These are phyloP conservation scores for Dalbergia oliveri DNA, from an alignment of 306 rosid genomes.

Conservation along the genomic window DNA sequence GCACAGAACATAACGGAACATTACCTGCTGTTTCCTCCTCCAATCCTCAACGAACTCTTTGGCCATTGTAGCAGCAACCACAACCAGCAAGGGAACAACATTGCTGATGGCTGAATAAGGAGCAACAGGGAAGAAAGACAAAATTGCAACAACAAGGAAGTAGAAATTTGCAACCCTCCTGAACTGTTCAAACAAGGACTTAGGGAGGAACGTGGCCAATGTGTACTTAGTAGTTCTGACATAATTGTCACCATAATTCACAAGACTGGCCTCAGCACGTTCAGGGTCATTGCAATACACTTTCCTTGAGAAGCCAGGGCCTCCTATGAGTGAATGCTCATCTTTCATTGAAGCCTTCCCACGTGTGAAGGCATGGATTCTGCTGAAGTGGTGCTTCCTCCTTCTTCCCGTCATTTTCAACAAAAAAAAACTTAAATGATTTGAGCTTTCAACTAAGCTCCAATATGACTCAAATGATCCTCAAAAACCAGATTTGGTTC, in stretches of 20 bases:
- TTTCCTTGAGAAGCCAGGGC: constrained; percentile 93
- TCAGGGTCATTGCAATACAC: constrained; percentile 82
- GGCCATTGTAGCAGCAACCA: constrained; percentile 89
- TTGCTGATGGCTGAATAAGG: constrained; percentile 88
- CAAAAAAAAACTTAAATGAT: neutral
- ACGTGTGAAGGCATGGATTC: constrained; percentile 85
- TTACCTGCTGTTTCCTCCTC: constrained; percentile 87
- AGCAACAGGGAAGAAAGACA: constrained; percentile 81
- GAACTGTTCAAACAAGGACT: constrained; percentile 92
- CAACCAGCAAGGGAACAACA: constrained; percentile 81
- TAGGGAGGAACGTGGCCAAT: constrained; percentile 82
- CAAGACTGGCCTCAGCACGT: constrained; percentile 53
- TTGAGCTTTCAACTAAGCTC: constrained; percentile 17
- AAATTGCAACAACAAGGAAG: constrained; percentile 79
- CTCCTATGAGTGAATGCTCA: constrained; percentile 89
- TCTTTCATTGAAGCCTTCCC: constrained; percentile 74
- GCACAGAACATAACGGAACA: constrained; percentile 6
- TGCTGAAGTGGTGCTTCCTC: constrained; percentile 73
- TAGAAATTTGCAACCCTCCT: constrained; percentile 88
- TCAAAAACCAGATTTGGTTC: neutral
- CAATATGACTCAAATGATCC: constrained; percentile 20
- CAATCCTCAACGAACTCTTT: constrained; percentile 91
- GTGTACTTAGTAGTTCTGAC: constrained; percentile 89
- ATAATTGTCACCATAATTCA: constrained; percentile 73
- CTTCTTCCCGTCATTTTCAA: constrained; percentile 64